Evolutionary conservation across 2,329 filamentous ascomycete species (phyloP).

Genomic region (Aspergillus floridensis): DNA sequence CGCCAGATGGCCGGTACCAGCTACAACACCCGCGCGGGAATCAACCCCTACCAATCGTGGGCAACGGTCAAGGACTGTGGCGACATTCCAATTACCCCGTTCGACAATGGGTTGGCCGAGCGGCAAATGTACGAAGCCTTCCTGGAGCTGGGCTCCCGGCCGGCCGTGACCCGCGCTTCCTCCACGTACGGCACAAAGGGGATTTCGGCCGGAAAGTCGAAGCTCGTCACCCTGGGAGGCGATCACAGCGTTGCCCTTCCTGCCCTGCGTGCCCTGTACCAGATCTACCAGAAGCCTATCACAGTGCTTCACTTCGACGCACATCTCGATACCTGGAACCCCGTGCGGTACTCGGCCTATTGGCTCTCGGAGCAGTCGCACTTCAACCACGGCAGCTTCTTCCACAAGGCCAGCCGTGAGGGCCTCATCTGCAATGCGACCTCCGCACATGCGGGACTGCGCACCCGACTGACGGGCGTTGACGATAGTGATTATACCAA

Average conservation of each 20-base stretch:
- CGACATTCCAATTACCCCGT: slow-evolving; percentile 81
- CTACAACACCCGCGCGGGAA: slow-evolving; percentile 75
- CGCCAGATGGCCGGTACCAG: slow-evolving; percentile 77
- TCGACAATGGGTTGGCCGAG: slow-evolving; percentile 79
- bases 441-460: slow-evolving; percentile 78
- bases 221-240: slow-evolving; percentile 68
- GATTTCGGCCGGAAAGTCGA: slow-evolving; percentile 42
- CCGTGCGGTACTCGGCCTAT: slow-evolving; percentile 69
- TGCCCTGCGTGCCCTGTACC: slow-evolving; percentile 64
- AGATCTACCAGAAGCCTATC: slow-evolving; percentile 61
- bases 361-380: slow-evolving; percentile 70
- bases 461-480: slow-evolving; percentile 68
- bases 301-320: slow-evolving; percentile 74
- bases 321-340: slow-evolving; percentile 84
- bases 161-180: slow-evolving; percentile 33
- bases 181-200: slow-evolving; percentile 29
- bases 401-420: slow-evolving; percentile 81
- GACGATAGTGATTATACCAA: slow-evolving; percentile 68
- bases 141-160: slow-evolving; percentile 60
- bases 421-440: slow-evolving; percentile 72
- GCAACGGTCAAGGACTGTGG: slow-evolving; percentile 82
- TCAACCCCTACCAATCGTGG: slow-evolving; percentile 83
- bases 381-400: slow-evolving; percentile 89
- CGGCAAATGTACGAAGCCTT: slow-evolving; percentile 82
- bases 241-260: slow-evolving; percentile 71